Conservation (phyloP, 1,284 basidiomycete genomes). For the Spongispora temasekensis region DNA sequence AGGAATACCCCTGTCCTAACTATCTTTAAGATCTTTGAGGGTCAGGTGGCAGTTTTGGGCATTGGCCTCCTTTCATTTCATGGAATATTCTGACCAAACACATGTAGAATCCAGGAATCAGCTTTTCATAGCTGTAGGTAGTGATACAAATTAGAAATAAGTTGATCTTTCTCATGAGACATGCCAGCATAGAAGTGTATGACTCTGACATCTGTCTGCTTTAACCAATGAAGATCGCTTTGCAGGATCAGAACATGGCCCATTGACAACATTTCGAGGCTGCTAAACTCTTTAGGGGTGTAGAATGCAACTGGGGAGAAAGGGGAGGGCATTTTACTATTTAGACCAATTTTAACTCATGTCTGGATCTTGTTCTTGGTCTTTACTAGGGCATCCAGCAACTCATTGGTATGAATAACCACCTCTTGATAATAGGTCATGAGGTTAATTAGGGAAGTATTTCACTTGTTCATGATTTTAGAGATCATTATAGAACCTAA, state of each 20-base stretch:
- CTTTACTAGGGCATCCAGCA: constrained; percentile 93
- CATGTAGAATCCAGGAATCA: constrained; percentile 98
- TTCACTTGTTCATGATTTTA: constrained; percentile 99
- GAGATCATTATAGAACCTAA: constrained; percentile 99
- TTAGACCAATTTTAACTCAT: constrained; percentile 97
- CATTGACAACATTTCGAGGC: constrained; percentile 99
- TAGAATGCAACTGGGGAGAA: constrained; percentile 98
- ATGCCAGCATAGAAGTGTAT: constrained; percentile 98
- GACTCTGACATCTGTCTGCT: constrained; percentile 95
- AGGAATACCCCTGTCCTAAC: constrained; percentile 98
- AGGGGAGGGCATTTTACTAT: constrained; percentile 99
- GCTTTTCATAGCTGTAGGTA: constrained; percentile 99
- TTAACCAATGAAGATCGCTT: constrained; percentile 96
- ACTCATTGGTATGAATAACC: constrained; percentile 97
- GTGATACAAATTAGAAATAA: constrained; percentile 97
- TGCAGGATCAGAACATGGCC: constrained; percentile 98
- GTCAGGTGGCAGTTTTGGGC: constrained; percentile 96
- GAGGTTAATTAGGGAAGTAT: constrained; percentile 90
- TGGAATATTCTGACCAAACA: constrained; percentile 99
- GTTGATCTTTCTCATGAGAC: constrained; percentile 92
- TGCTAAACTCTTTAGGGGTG: constrained; percentile 94
- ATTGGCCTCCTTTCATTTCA: constrained; percentile 99
- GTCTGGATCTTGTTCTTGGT: constrained; percentile 99
- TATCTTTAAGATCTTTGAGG: constrained; percentile 96
- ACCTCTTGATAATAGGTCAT: constrained; percentile 99